Evolutionary conservation across 345 rosid genomes (phyloP), one percentile per base, ranked within the genome.

Genomic region (Ceriops zippeliana): DNA sequence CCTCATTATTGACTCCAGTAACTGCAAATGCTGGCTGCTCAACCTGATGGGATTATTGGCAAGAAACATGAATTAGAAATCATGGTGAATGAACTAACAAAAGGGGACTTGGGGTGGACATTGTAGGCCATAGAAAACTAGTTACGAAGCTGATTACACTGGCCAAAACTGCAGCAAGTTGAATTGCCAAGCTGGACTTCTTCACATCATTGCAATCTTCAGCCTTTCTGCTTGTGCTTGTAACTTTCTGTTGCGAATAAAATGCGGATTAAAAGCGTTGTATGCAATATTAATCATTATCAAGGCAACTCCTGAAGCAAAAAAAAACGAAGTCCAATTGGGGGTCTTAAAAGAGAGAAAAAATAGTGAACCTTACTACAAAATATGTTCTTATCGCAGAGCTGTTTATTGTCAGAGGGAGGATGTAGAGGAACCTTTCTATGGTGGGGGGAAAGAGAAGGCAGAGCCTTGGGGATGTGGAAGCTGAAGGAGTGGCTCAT

Each of bases 21-120:
- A 92, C 78, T 22, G 98, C 96, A 17, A 84, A 42, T 13, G 90
- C 93, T 42, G 96, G 93, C 78, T 83, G 85, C 82, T 82, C 95
- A 58, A 80, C 67, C 96, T 93, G 82, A 21, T 49, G 46, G 5
- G 46, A 53, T 15, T 28, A 20, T 38, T 56, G 65, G 47, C 58
- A 51, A 42, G 31, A n/a, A 58, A 38, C 51, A 37, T 65, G 46
- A 38, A 17, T 42, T 21, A 66, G 34, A 62, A 22, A 10, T 35
- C 10, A 15, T 10, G 35, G 49, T 11, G 1, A 38, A 13, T 37
- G 28, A 20, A 11, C 38, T 17, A 52, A 26, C 19, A 52, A 1
- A 61, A 28, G 10, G 7, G 13, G 58, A 15, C 24, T 10, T 56
- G 49, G 4, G 49, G 49, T 42, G 49, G 49, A 15, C 17, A 13